Conservation (phyloP, 1,284 basidiomycete genomes). For the Marasmius tenuissimus region DNA sequence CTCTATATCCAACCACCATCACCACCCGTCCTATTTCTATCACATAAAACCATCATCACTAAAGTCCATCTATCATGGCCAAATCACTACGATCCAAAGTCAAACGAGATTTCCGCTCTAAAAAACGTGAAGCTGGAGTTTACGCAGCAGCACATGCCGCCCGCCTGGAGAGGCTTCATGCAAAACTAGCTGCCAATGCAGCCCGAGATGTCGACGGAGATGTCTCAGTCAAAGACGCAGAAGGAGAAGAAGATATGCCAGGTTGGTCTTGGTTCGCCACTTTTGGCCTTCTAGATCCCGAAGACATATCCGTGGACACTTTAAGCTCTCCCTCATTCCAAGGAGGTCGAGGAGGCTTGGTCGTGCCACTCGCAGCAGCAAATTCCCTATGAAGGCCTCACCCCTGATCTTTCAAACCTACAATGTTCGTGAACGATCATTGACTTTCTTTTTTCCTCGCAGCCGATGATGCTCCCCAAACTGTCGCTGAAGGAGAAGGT, state of each 20-base stretch:
- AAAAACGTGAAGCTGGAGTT: conserved; percentile 82
- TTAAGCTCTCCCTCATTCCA: conserved; percentile 32
- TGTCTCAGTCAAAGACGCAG: conserved; percentile 33
- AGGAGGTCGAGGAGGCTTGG: conserved; percentile 6
- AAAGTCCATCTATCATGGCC: conserved; percentile 62
- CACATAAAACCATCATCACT: conserved; percentile 12
- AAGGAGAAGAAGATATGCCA: conserved; percentile 41
- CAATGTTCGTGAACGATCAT: conserved; percentile 30
- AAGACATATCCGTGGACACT: conserved; percentile 50
- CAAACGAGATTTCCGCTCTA: conserved; percentile 82
- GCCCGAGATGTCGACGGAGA: conserved; percentile 43
- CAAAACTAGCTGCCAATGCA: conserved; percentile 61
- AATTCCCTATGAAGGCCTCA: conserved; percentile 9
- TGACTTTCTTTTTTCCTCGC: conserved; percentile 31
- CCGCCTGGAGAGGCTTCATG: conserved; percentile 74
- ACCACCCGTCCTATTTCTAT: conserved; percentile 11
- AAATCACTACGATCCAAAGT: conserved; percentile 91
- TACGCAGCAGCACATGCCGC: conserved; percentile 87
- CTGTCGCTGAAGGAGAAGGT: conserved; percentile 7
- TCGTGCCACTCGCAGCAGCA: neutral
- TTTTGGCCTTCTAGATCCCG: conserved; percentile 56
- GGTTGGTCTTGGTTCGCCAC: conserved; percentile 68
- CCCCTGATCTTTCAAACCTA: conserved; percentile 27
- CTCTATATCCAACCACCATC: neutral
- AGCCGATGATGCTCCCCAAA: conserved; percentile 25